Evolutionary conservation across 2,329 filamentous ascomycete species (phyloP).

Genomic region (Clonostachys rhizophaga): DNA sequence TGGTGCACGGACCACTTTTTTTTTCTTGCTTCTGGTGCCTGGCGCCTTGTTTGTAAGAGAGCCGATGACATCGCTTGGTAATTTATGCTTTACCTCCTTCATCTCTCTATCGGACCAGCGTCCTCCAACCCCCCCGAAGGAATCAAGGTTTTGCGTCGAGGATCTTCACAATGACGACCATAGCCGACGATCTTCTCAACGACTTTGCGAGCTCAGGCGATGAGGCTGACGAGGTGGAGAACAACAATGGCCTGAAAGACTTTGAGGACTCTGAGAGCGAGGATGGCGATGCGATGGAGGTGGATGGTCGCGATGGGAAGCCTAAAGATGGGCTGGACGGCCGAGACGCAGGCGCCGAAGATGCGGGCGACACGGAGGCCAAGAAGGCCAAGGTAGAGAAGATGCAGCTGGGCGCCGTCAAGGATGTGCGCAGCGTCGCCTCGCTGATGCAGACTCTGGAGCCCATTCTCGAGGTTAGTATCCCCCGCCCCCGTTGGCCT

Average conservation of each 20-base stretch:
- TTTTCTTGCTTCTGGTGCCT: background rate
- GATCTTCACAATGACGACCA: constrained; percentile 66
- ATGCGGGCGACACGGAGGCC: constrained; percentile 60
- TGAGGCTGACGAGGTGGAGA: constrained; percentile 61
- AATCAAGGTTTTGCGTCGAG: background rate
- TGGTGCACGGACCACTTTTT: background rate
- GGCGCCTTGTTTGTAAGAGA: background rate
- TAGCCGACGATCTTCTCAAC: constrained; percentile 88
- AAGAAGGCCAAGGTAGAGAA: constrained; percentile 77
- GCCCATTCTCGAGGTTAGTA: constrained; percentile 76
- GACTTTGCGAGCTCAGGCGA: constrained; percentile 64
- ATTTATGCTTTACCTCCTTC: background rate
- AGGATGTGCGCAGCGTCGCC: constrained; percentile 76
- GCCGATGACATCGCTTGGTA: background rate
- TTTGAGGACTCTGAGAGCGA: constrained; percentile 53
- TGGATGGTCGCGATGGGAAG: constrained; percentile 35
- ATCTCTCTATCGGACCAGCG: background rate
- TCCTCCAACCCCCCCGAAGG: background rate
- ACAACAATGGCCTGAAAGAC: constrained; percentile 49
- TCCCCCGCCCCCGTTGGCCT: constrained; percentile 10
- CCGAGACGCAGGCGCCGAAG: constrained; percentile 26
- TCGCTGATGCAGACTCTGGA: constrained; percentile 77
- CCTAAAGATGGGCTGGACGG: constrained; percentile 51
- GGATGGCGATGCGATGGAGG: constrained; percentile 30
- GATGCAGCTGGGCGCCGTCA: constrained; percentile 69